phyloP scores from a whole-genome alignment of 139 green algal genomes.

The Chlorella sorokiniana region DNA sequence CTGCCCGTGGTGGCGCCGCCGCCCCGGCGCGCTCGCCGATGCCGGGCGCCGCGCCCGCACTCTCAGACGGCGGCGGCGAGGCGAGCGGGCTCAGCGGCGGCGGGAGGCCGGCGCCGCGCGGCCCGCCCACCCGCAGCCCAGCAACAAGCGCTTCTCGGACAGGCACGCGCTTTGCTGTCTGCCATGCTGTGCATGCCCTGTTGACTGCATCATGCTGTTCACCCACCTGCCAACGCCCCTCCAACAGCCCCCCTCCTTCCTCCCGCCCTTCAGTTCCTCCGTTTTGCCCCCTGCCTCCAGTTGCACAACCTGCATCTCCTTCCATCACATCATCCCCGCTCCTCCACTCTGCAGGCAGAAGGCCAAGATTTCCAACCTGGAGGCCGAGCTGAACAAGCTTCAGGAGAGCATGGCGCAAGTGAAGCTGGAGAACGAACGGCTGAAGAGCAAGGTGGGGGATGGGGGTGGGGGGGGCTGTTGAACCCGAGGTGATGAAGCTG shows the following conservation, averaged over 20 bases:
- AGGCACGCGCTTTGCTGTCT: neutral
- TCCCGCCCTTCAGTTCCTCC: too few relatives aligned
- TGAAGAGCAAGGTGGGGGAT: slow-evolving; percentile 20
- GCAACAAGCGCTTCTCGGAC: slow-evolving; percentile 17
- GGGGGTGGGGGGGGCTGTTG: neutral
- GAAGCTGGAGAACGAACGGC: slow-evolving; percentile 20
- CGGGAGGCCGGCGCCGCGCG: neutral
- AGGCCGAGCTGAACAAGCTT: slow-evolving; percentile 23
- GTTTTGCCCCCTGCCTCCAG: too few relatives aligned
- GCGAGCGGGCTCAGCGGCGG: neutral
- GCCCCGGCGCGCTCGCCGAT: neutral
- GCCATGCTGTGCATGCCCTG: neutral
- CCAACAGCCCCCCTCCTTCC: too few relatives aligned
- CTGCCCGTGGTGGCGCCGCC: neutral
- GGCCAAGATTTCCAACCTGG: slow-evolving; percentile 8
- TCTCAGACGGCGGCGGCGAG: neutral
- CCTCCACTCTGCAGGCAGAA: slow-evolving; percentile 9
- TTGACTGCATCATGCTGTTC: too few relatives aligned
- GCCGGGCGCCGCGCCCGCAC: neutral
- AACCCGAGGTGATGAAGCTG: too few relatives aligned
- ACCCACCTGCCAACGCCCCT: too few relatives aligned
- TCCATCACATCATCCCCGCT: neutral
- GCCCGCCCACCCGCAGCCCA: neutral
- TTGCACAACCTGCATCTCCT: too few relatives aligned
- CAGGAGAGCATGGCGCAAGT: slow-evolving; percentile 1